Evolutionary conservation across 1,139 yeast species (phyloP).

Genomic region (Geotrichum reessii): DNA sequence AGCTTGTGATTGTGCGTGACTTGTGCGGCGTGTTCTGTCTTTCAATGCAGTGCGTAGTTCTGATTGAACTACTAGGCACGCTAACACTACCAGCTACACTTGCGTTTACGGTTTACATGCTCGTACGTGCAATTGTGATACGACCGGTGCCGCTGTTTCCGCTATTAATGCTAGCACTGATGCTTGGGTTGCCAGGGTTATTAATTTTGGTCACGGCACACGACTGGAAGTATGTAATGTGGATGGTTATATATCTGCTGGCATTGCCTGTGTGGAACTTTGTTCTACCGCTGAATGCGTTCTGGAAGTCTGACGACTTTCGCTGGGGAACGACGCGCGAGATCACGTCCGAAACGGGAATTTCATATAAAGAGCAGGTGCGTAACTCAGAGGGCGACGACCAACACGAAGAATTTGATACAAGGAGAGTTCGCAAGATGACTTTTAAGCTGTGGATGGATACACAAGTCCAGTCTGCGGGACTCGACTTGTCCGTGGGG

Average conservation of each 20-base stretch:
- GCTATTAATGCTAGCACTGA: constrained; percentile 63
- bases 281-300: constrained; percentile 76
- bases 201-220: constrained; percentile 80
- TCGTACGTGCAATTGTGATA: constrained; percentile 63
- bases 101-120: constrained; percentile 70
- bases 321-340: constrained; percentile 93
- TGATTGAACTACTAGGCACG: constrained; percentile 35
- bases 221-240: constrained; percentile 58
- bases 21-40: constrained; percentile 38
- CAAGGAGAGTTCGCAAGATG: constrained; percentile 8
- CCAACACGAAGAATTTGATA: constrained; percentile 6
- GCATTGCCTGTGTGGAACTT: constrained; percentile 93
- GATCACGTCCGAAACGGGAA: constrained; percentile 31
- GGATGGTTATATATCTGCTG: constrained; percentile 70
- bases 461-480: background rate
- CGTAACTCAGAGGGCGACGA: background rate
- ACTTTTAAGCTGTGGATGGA: constrained; percentile 14
- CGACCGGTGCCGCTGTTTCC: constrained; percentile 75
- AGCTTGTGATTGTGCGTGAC: constrained; percentile 33
- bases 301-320: constrained; percentile 91
- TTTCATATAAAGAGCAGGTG: background rate
- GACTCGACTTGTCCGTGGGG: background rate
- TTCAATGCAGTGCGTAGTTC: constrained; percentile 37
- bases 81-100: constrained; percentile 85
- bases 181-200: constrained; percentile 79